Conservation (phyloP, 2,329 filamentous ascomycete species). For the Trichoderma koningii region DNA sequence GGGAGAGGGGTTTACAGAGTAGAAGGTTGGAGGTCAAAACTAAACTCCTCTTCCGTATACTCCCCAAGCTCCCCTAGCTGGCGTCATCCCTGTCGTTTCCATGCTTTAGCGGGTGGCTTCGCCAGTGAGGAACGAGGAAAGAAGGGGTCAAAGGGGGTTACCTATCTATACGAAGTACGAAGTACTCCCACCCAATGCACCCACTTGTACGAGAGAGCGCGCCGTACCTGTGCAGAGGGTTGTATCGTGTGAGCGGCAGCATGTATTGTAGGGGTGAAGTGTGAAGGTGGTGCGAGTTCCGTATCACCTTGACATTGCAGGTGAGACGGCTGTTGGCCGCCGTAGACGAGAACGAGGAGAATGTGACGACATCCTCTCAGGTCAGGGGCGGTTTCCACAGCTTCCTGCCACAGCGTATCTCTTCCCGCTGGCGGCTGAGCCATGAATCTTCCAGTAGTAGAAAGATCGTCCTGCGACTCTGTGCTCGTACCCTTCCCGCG, state of each 20-base stretch:
- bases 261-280: not conserved
- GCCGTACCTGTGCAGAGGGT: not conserved
- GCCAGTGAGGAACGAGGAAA: slow-evolving; percentile 21
- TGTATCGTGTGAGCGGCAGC: not conserved
- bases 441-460: not conserved
- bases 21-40: not conserved
- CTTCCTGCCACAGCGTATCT: not conserved
- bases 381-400: not conserved
- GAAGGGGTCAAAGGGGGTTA: slow-evolving; percentile 13
- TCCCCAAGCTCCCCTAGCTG: not conserved
- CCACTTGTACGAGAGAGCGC: not conserved
- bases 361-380: not conserved
- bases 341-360: not conserved
- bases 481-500: not conserved
- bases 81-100: slow-evolving; percentile 20
- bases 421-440: not conserved
- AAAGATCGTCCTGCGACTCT: not conserved
- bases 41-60: slow-evolving; percentile 1
- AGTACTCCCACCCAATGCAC: not conserved
- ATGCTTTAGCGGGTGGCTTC: slow-evolving; percentile 18
- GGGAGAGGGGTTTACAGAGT: not conserved
- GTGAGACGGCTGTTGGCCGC: not conserved
- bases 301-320: slow-evolving; percentile 11
- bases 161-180: slow-evolving; percentile 4
- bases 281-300: not conserved